These are phyloP conservation scores for Colletotrichum neosansevieriae DNA, from an alignment of 2,329 filamentous ascomycete species.

Conservation along the genomic window DNA sequence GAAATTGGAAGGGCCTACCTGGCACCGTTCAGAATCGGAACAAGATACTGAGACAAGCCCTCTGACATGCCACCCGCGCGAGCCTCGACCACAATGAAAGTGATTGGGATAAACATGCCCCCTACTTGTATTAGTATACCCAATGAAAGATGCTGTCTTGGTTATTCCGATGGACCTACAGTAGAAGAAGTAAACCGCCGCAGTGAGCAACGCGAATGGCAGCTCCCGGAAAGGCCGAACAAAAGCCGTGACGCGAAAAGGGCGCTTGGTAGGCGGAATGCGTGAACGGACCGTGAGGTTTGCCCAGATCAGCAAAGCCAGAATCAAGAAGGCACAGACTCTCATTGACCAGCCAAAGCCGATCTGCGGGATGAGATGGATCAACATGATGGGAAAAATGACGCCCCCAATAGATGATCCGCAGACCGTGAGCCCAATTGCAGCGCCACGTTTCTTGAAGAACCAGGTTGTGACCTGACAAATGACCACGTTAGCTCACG, in stretches of 20 bases:
- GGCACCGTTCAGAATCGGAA: slow-evolving; percentile 44
- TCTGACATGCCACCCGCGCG: slow-evolving; percentile 41
- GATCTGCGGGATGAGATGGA: slow-evolving; percentile 48
- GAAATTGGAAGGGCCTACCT: slow-evolving; percentile 31
- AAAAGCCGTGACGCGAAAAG: slow-evolving; percentile 44
- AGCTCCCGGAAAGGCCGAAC: slow-evolving; percentile 47
- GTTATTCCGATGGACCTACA: not conserved
- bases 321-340: slow-evolving; percentile 52
- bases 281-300: slow-evolving; percentile 47
- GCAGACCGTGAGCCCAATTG: slow-evolving; percentile 45
- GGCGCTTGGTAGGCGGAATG: slow-evolving; percentile 34
- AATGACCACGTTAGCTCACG: no score
- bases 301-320: slow-evolving; percentile 48
- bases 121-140: no score
- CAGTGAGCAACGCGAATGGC: slow-evolving; percentile 45
- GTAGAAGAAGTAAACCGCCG: slow-evolving; percentile 49
- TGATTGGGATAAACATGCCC: slow-evolving; percentile 38
- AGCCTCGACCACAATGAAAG: slow-evolving; percentile 44
- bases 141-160: no score
- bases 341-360: slow-evolving; percentile 56
- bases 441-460: slow-evolving; percentile 43
- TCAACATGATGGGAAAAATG: slow-evolving; percentile 55
- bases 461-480: slow-evolving; percentile 41
- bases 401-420: slow-evolving; percentile 51
- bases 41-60: slow-evolving; percentile 42